phyloP scores from a whole-genome alignment of 352 stramenopile species.

The Phytophthora pini region DNA sequence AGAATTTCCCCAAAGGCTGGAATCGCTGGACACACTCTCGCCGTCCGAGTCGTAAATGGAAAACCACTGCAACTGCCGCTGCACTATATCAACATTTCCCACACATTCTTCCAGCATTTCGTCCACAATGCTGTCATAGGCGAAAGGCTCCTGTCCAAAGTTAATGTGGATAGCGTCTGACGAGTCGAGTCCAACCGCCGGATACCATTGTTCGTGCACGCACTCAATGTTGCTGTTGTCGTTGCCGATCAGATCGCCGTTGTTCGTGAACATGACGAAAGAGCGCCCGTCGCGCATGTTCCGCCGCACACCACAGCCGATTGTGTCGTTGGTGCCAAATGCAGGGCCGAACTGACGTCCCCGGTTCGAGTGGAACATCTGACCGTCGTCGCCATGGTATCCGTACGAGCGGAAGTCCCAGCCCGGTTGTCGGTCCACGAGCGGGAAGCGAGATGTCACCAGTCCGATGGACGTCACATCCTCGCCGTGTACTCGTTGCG shows the following conservation, averaged over 20 bases:
- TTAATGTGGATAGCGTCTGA: conserved; percentile 42
- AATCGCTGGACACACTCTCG: conserved; percentile 20
- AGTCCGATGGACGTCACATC: conserved; percentile 69
- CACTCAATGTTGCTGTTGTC: conserved; percentile 30
- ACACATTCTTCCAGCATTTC: conserved; percentile 37
- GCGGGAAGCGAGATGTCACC: conserved; percentile 51
- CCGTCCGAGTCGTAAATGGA: conserved; percentile 43
- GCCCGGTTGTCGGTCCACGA: conserved; percentile 70
- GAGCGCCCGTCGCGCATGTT: conserved; percentile 30
- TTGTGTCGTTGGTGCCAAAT: conserved; percentile 36
- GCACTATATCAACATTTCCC: conserved; percentile 27
- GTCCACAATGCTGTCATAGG: conserved; percentile 38
- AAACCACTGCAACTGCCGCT: conserved; percentile 40
- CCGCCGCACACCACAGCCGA: conserved; percentile 39
- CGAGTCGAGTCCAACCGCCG: conserved; percentile 39
- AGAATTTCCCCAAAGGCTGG: conserved; percentile 17
- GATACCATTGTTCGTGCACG: conserved; percentile 41
- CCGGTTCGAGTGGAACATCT: conserved; percentile 60
- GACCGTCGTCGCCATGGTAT: conserved; percentile 81
- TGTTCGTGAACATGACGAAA: conserved; percentile 45
- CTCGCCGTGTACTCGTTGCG: conserved; percentile 32
- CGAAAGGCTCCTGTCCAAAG: conserved; percentile 44
- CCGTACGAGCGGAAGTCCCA: conserved; percentile 74
- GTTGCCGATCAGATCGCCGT: conserved; percentile 27
- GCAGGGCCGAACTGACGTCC: conserved; percentile 39